These are phyloP conservation scores for Cyclocybe aegerita DNA, from an alignment of 768 basidiomycete species.

Conservation along the genomic window DNA sequence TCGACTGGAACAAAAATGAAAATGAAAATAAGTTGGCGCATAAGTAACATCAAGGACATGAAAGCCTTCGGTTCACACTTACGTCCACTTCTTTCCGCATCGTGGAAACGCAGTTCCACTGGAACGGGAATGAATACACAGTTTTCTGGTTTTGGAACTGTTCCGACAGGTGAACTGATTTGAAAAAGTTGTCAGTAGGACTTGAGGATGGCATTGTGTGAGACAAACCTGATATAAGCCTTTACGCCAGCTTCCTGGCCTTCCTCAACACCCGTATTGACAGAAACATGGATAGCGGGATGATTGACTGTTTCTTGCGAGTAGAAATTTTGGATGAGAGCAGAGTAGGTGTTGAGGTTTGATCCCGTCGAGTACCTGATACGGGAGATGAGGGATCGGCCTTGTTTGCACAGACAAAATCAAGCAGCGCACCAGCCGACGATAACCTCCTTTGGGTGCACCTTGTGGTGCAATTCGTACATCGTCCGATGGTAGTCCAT, in stretches of 20 bases:
- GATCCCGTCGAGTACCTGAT: slow-evolving; percentile 91
- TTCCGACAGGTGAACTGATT: slow-evolving; percentile 80
- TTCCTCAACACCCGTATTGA: slow-evolving; percentile 80
- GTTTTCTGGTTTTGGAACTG: slow-evolving; percentile 89
- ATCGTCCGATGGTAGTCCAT: slow-evolving; percentile 95
- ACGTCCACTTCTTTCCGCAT: slow-evolving; percentile 86
- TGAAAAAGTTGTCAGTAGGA: slow-evolving; percentile 13
- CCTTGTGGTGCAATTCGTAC: slow-evolving; percentile 87
- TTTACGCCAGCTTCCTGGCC: slow-evolving; percentile 70
- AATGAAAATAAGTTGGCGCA: slow-evolving; percentile 1
- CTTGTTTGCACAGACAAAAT: not conserved
- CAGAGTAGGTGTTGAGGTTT: slow-evolving; percentile 90
- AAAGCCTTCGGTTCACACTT: slow-evolving; percentile 30
- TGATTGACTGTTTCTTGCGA: slow-evolving; percentile 87
- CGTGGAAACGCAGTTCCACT: slow-evolving; percentile 80
- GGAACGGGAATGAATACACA: slow-evolving; percentile 93
- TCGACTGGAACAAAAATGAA: slow-evolving; percentile 59
- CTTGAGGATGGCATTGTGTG: slow-evolving; percentile 1
- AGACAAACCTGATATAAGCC: slow-evolving; percentile 78
- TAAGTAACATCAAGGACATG: not conserved
- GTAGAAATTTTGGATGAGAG: slow-evolving; percentile 97
- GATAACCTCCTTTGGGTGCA: slow-evolving; percentile 83
- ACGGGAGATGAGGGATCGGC: not conserved
- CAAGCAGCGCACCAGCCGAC: slow-evolving; percentile 81
- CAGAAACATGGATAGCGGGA: slow-evolving; percentile 86